These are phyloP conservation scores for Castanea mollissima DNA, from an alignment of 306 rosid species.

Conservation along the genomic window DNA sequence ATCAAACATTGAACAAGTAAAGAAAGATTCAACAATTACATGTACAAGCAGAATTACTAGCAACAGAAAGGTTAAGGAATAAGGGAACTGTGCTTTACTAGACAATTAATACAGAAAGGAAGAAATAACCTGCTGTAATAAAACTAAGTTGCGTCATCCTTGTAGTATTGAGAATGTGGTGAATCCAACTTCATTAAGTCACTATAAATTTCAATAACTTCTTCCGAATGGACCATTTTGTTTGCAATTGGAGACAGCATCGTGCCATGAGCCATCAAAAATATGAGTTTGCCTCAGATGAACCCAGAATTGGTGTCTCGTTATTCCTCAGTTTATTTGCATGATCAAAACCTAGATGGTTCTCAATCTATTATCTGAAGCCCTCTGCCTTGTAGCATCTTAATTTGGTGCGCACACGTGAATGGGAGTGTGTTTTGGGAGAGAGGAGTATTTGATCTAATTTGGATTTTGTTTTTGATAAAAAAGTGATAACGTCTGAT, in stretches of 20 bases:
- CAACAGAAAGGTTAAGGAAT: neutral
- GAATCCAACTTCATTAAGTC: constrained; percentile 66
- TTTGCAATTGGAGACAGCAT: constrained; percentile 41
- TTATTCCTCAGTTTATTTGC: too few relatives aligned
- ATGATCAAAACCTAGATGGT: too few relatives aligned
- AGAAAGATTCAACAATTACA: neutral
- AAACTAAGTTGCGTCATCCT: constrained; percentile 48
- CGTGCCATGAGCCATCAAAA: constrained; percentile 66
- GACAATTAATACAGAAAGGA: constrained; percentile 14
- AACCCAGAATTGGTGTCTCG: too few relatives aligned
- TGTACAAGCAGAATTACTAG: constrained; percentile 4
- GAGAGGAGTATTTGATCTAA: too few relatives aligned
- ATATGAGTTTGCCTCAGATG: neutral
- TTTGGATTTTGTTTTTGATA: too few relatives aligned
- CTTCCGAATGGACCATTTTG: constrained; percentile 44
- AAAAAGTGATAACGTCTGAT: too few relatives aligned
- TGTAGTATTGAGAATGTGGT: constrained; percentile 61
- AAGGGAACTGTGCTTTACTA: constrained; percentile 1
- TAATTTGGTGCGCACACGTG: too few relatives aligned
- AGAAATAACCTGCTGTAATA: constrained; percentile 42
- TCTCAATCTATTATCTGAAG: too few relatives aligned
- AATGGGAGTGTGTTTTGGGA: too few relatives aligned
- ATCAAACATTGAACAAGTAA: neutral
- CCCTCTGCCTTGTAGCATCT: too few relatives aligned
- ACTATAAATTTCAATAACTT: constrained; percentile 62